These are phyloP conservation scores for Fusarium subglutinans DNA, from an alignment of 2,329 filamentous ascomycete genomes.

Conservation along the genomic window DNA sequence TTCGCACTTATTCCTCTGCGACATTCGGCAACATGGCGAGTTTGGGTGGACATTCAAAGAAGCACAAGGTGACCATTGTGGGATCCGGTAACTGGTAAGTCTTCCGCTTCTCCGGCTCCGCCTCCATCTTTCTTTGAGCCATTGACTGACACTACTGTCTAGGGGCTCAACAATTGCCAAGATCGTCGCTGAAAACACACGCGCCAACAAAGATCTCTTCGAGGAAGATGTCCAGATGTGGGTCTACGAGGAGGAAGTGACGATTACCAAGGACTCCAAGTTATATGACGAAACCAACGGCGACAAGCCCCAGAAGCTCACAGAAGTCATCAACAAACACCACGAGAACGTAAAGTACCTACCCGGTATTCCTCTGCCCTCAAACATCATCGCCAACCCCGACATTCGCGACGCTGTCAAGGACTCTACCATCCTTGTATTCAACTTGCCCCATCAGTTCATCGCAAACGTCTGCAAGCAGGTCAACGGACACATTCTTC, in stretches of 20 bases:
- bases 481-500: slow-evolving; percentile 87
- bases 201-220: slow-evolving; percentile 80
- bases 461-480: slow-evolving; percentile 87
- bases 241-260: slow-evolving; percentile 95
- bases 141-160: not conserved
- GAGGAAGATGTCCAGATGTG: slow-evolving; percentile 96
- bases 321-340: slow-evolving; percentile 85
- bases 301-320: slow-evolving; percentile 84
- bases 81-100: slow-evolving; percentile 94
- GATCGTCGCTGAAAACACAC: slow-evolving; percentile 93
- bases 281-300: slow-evolving; percentile 73
- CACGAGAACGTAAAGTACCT: slow-evolving; percentile 99
- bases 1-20: slow-evolving; percentile 27
- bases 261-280: slow-evolving; percentile 74
- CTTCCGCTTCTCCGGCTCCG: not conserved
- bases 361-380: slow-evolving; percentile 82
- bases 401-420: slow-evolving; percentile 82
- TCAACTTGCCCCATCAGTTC: slow-evolving; percentile 97
- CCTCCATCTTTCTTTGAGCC: not conserved
- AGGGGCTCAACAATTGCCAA: slow-evolving; percentile 98
- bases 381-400: slow-evolving; percentile 86
- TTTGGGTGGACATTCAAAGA: slow-evolving; percentile 67
- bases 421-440: slow-evolving; percentile 88
- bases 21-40: slow-evolving; percentile 47
- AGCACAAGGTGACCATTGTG: slow-evolving; percentile 92